Base-by-base conservation (phyloP, 2,329 filamentous ascomycete species). In the Clarireedia monteithiana region DNA sequence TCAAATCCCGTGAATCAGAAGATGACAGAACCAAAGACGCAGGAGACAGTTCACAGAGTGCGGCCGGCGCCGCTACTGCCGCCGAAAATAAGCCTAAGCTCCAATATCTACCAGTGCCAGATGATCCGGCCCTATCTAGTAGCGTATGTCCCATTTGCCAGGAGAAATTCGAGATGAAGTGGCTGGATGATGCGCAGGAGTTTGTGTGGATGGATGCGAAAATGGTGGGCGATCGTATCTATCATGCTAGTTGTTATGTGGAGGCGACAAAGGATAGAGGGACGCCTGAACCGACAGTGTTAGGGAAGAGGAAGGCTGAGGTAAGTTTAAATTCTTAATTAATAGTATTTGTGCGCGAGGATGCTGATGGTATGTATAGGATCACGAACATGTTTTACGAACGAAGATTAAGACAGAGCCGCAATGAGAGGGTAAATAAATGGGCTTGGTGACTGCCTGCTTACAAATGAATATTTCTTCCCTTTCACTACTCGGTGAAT, bases 121-220 rank as follows among this genome's bases (percentile, higher is more conserved):
- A 91, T 50, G 87, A 92, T 62, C 80, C 84, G 17, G 79, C 82
- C 26, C 78, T 88, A 26, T 82, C 86, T 57, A 91, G 90, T 67
- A 86, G 83, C 15, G 80, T 88, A 1, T 99, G 94, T 67, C 90
- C 91, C 2, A 95, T 99, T 64, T 97, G 94, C 70, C 91, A 96
- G 70, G 94, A 99, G 69, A 87, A 88, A 62, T 97, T 99, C 65
- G 88, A 95, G 73, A 90, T 88, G 62, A 87, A 88, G 62, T 97
- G 91, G 87, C 84, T 92, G 6, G 90, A 95, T 64, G 90, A 95
- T 60, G 88, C 88, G 17, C 91, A 97, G 71, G 92, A 99, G 67
- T 97, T 91, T 81, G 92, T 99, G 42, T 97, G 94, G 89, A 86
- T 90, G 70, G 92, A 99, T 70, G 89, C 92, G 0, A 78, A 88